Base-by-base conservation (phyloP, 2,329 filamentous ascomycete genomes). In the Ophiosphaerella narmari region DNA sequence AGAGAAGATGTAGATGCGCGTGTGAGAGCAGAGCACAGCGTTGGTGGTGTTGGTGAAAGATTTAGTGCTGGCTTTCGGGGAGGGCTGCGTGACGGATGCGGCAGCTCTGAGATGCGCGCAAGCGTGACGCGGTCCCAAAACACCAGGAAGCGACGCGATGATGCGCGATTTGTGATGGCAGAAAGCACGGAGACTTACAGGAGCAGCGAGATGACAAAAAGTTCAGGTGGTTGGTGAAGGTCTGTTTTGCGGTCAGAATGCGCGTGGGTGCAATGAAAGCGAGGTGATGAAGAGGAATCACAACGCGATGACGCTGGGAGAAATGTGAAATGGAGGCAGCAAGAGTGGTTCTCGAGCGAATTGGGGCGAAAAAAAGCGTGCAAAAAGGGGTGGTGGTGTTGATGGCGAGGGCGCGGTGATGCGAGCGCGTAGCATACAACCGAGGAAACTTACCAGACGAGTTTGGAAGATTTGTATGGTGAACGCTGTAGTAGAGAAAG, bases 211-310 rank as follows among this genome's bases (percentile, higher is more conserved):
- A 21, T 21, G 18, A 21, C 18, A 51, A 39, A 43, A 54, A 62
- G 53, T 49, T 52, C 46, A 48, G 44, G 52, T 50, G 40, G 60
- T 63, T 62, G 63, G 59, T 48, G 41, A 43, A 51, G 54, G 63
- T 66, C 67, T 71, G 52, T 57, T 53, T 59, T 55, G 60, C 52
- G 59, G 66, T 73, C 60, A 73, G 67, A 64, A 61, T 59, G 61
- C 43, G 60, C 52, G 21, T 59, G 52, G 41, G 45, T 39, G 39
- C 23, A 53, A 51, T 34, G 51, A 41, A 48, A 49, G 59, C 55
- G 61, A 67, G 58, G 59, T 57, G 64, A 66, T 53, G 62, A 65
- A 62, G 57, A 65, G 54, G 54, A 62, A 62, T 53, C 50, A 50
- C 58, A 70, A 68, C 51, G 68, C 63, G 61, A 70, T 39, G 58